Conservation (phyloP, 202 grass and related monocot species). For the Schoenoplectus triqueter region DNA sequence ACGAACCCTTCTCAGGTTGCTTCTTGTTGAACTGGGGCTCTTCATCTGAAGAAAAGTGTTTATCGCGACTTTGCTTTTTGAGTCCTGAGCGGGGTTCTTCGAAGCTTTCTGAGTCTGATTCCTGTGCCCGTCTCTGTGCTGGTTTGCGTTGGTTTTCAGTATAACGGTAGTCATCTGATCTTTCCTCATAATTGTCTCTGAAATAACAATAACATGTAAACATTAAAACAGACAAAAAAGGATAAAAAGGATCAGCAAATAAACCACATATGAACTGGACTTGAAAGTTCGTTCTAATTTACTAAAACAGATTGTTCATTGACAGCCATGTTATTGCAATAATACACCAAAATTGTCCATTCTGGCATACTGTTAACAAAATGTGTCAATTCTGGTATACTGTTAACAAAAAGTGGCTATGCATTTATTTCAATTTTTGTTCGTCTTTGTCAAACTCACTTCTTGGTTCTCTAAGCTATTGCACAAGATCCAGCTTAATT, state of each 20-base stretch:
- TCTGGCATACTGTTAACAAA: constrained; percentile 16
- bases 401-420: background rate
- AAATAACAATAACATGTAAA: constrained; percentile 25
- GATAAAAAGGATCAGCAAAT: background rate
- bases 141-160: constrained; percentile 31
- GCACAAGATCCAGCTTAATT: background rate
- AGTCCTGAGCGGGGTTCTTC: constrained; percentile 31
- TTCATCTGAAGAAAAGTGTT: constrained; percentile 47
- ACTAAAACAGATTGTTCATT: background rate
- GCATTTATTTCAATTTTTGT: constrained; percentile 3
- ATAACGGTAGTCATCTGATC: constrained; percentile 34
- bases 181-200: constrained; percentile 37
- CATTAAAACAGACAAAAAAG: background rate
- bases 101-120: constrained; percentile 35
- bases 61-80: constrained; percentile 23
- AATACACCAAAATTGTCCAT: background rate
- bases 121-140: constrained; percentile 24
- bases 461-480: background rate
- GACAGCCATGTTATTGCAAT: background rate
- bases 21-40: constrained; percentile 31
- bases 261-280: background rate
- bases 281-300: background rate
- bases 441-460: background rate
- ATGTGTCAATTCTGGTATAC: background rate
- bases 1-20: constrained; percentile 33